Conservation (phyloP, 352 stramenopile genomes). For the Pythium phragmitis region DNA sequence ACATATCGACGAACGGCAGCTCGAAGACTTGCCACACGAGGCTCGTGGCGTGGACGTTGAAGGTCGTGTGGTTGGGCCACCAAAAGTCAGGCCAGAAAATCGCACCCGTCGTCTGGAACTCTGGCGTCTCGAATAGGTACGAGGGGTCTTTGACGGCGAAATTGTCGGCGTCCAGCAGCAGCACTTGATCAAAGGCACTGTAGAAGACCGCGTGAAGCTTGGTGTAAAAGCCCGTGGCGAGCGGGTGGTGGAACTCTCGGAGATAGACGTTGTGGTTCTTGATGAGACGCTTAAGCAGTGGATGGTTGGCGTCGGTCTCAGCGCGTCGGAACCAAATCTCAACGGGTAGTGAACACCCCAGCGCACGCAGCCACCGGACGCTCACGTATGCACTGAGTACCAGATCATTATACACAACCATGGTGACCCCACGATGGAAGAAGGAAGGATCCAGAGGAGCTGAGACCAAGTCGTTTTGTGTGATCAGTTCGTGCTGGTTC, state of each 20-base stretch:
- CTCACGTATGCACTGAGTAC: constrained; percentile 44
- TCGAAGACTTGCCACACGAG: constrained; percentile 71
- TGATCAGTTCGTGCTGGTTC: constrained; percentile 8
- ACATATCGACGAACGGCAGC: constrained; percentile 56
- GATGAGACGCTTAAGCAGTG: constrained; percentile 43
- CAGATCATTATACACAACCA: too few relatives aligned
- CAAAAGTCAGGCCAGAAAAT: constrained; percentile 87
- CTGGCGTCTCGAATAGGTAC: constrained; percentile 52
- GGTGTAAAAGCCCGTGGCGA: constrained; percentile 59
- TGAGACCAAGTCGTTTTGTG: neutral
- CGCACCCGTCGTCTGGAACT: constrained; percentile 48
- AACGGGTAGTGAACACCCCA: constrained; percentile 56
- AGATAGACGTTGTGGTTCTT: constrained; percentile 45
- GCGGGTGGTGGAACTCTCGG: constrained; percentile 59
- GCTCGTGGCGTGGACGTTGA: constrained; percentile 65
- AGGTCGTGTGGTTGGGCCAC: constrained; percentile 62
- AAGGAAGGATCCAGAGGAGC: neutral
- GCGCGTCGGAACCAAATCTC: constrained; percentile 69
- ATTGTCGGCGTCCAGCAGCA: constrained; percentile 78
- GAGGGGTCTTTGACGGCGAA: constrained; percentile 63
- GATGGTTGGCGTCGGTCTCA: constrained; percentile 45
- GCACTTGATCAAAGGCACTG: constrained; percentile 65
- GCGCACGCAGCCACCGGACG: constrained; percentile 41
- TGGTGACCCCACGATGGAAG: constrained; percentile 36
- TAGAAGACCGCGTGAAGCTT: constrained; percentile 81